Evolutionary conservation across 805 yeast genomes (phyloP).

Genomic region (Kazachstania martiniae): DNA sequence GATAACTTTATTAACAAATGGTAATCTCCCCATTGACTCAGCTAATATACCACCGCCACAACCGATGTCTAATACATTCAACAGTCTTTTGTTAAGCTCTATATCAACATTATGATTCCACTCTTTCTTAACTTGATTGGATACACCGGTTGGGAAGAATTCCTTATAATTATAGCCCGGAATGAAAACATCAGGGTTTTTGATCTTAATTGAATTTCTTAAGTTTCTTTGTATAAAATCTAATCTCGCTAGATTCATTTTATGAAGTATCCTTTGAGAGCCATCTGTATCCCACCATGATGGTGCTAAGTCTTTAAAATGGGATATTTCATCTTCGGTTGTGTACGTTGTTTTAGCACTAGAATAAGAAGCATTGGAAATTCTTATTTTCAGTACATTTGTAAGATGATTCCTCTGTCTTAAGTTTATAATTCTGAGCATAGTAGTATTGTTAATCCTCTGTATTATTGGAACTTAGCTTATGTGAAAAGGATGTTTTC

Average conservation of each 20-base stretch:
- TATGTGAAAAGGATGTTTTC: too few species aligned
- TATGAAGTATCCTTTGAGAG: constrained; percentile 85
- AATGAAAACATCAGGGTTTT: constrained; percentile 39
- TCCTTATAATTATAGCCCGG: constrained; percentile 65
- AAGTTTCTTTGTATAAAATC: constrained; percentile 70
- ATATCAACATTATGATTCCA: constrained; percentile 28
- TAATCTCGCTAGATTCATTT: constrained; percentile 85
- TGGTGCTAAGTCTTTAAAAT: constrained; percentile 79
- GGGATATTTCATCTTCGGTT: constrained; percentile 53
- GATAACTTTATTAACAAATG: constrained; percentile 47
- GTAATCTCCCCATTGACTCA: constrained; percentile 76
- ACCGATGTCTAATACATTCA: constrained; percentile 74
- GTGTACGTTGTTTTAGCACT: constrained; percentile 8
- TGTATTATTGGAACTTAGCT: too few species aligned
- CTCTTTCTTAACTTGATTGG: constrained; percentile 45
- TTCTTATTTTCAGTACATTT: too few species aligned
- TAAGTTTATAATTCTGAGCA: too few species aligned
- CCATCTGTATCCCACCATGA: constrained; percentile 98
- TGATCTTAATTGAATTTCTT: constrained; percentile 17
- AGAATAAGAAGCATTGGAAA: neutral
- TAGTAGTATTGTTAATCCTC: too few species aligned
- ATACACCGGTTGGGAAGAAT: constrained; percentile 50
- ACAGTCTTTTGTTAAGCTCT: constrained; percentile 25
- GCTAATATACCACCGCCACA: constrained; percentile 97
- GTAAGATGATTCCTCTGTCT: too few species aligned